Base-by-base conservation (phyloP, 2,329 filamentous ascomycete genomes). In the Diaporthe vaccinii region DNA sequence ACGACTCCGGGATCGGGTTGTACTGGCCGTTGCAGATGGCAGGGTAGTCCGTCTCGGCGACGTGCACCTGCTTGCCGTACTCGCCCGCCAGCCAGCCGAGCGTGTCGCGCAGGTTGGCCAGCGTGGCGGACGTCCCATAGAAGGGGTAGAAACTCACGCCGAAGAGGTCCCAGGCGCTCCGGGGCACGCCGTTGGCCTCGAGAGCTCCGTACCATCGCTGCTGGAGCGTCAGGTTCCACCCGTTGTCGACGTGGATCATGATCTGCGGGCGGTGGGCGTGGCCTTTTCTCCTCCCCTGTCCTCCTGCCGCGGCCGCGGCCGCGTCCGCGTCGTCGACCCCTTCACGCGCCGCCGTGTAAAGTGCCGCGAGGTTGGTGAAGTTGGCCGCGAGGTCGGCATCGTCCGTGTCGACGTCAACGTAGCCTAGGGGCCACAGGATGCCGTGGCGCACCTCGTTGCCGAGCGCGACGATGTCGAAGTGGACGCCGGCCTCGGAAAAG, bases 211-310 rank as follows among this genome's bases (percentile, higher is more conserved):
- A 95, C 74, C 79, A 83, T 46, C 87, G 92, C 76, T 92, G 84
- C 80, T 94, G 93, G 3, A 89, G 88, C 2, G 83, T 85, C 91
- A 90, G 93, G 77, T 92, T 88, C 91, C 92, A 95, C 22, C 93
- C 93, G 79, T 94, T 93, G 82, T 95, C 93, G 6, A 94, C 86
- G 80, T 95, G 93, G 51, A 95, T 90, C 91, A 95, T 91, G 82
- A 94, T 93, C 81, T 92, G 90, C 1, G 93, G 91, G 44, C 44
- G n/a, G 61, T 20, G 61, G 15, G 12, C 15, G 55, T 36, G 55
- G 3, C 28, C 25, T 2, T 10, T 25, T 3, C 12, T 25, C 51
- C n/a, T 28, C n/a, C 25, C 12, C 4, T 7, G 14, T 9, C 31
- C 20, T n/a, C 6, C 17, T 10, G 10, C 20, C 4, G 28, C 17